A percentile compares a stretch with the other conserved stretches of the same genome.
phyloP scores from a whole-genome alignment of 257 asterid genomes.

The Solanum lycopersicoides region DNA sequence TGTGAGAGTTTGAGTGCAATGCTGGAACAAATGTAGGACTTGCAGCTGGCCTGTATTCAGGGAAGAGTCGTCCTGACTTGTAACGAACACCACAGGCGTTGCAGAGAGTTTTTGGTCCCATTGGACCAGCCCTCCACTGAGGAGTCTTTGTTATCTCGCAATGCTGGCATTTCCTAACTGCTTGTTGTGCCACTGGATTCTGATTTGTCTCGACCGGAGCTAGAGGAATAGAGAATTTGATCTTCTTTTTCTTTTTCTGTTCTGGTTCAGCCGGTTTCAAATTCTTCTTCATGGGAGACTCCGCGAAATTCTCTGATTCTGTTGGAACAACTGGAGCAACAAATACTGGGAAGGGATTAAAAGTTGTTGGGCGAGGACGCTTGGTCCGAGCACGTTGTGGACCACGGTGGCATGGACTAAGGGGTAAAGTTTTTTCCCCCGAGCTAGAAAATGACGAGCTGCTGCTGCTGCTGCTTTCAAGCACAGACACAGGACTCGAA shows the following conservation, averaged over 20 bases:
- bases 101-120: conserved; percentile 56
- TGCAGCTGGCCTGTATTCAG: conserved; percentile 52
- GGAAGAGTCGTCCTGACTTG: conserved; percentile 51
- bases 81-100: conserved; percentile 56
- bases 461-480: conserved; percentile 73
- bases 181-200: conserved; percentile 22
- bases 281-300: conserved; percentile 24
- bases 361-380: conserved; percentile 70
- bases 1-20: conserved; percentile 52
- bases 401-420: conserved; percentile 40
- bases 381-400: conserved; percentile 86
- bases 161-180: conserved; percentile 46
- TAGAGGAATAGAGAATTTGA: conserved; percentile 19
- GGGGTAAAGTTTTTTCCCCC: conserved; percentile 34
- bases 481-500: conserved; percentile 68
- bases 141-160: conserved; percentile 60
- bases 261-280: conserved; percentile 14
- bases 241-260: conserved; percentile 50
- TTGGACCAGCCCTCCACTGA: conserved; percentile 57
- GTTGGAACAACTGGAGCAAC: conserved; percentile 16
- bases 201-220: conserved; percentile 7
- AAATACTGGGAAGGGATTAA: conserved; percentile 42
- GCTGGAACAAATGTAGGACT: conserved; percentile 48
- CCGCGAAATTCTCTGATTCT: conserved; percentile 27
- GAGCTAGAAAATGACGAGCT: conserved; percentile 28